A percentile compares a stretch with the other conserved stretches of the same genome.
Conservation (phyloP, 202 grass and related monocot species). For the Dendrocalamus latiflorus region DNA sequence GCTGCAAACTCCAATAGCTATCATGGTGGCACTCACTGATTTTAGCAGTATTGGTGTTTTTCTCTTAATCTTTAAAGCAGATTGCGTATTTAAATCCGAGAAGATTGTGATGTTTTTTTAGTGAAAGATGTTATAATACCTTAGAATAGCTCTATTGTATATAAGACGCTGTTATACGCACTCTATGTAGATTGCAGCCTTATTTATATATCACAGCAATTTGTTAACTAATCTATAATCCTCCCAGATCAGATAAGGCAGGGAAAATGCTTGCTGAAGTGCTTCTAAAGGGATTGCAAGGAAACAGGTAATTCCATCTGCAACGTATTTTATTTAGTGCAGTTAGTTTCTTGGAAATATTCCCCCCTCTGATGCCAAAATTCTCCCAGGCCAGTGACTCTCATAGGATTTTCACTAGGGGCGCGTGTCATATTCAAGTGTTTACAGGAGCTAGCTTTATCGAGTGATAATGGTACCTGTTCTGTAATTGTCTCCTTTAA, state of each 20-base stretch:
- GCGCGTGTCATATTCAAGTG: slow-evolving; percentile 95
- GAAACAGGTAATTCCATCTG: slow-evolving; percentile 67
- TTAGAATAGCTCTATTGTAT: neutral
- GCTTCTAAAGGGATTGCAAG: slow-evolving; percentile 79
- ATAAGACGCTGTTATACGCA: neutral
- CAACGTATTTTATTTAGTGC: neutral
- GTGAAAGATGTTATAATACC: neutral
- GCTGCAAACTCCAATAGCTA: neutral
- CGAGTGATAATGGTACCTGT: slow-evolving; percentile 62
- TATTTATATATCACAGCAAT: neutral
- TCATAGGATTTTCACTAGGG: slow-evolving; percentile 88
- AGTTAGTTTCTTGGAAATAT: neutral
- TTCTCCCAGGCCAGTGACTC: slow-evolving; percentile 74
- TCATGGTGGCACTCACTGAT: neutral
- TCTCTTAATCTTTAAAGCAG: neutral
- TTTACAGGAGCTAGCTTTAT: slow-evolving; percentile 73
- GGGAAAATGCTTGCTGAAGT: slow-evolving; percentile 97
- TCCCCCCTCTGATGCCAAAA: neutral
- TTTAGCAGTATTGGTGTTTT: neutral
- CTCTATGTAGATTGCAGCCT: neutral
- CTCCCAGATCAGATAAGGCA: slow-evolving; percentile 85
- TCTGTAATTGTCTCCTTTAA: neutral
- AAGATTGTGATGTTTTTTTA: neutral
- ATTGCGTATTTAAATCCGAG: neutral
- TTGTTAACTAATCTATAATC: slow-evolving; percentile 1